These are phyloP conservation scores for Sporothrix euskadiensis DNA, from an alignment of 2,329 filamentous ascomycete genomes.

Conservation along the genomic window DNA sequence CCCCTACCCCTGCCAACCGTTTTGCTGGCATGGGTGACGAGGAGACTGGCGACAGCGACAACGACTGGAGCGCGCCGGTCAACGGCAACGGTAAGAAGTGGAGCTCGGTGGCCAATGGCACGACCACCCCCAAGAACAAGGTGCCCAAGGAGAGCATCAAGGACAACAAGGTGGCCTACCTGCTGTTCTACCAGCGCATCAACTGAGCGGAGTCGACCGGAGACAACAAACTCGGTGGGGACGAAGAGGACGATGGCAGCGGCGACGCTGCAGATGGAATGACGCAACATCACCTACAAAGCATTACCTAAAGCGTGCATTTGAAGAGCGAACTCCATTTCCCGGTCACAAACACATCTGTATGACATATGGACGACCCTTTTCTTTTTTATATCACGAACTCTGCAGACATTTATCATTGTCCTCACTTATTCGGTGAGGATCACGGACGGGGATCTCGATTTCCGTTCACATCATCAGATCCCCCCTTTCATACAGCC, in stretches of 20 bases:
- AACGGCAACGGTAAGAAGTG: constrained; percentile 73
- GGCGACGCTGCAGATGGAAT: not conserved
- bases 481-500: not conserved
- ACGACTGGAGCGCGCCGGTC: constrained; percentile 67
- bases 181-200: constrained; percentile 89
- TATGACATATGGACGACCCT: constrained; percentile 2
- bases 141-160: constrained; percentile 66
- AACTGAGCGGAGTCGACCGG: constrained; percentile 34
- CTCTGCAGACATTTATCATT: not conserved
- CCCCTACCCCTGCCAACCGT: constrained; percentile 61
- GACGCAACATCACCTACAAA: not conserved
- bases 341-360: constrained; percentile 8
- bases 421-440: not conserved
- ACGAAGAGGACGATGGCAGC: not conserved
- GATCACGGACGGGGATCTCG: not conserved
- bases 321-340: not conserved
- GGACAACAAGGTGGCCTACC: constrained; percentile 96
- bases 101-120: constrained; percentile 68
- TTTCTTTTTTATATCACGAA: not conserved
- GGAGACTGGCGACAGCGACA: constrained; percentile 55
- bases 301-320: not conserved
- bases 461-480: not conserved
- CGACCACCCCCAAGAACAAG: constrained; percentile 54
- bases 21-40: constrained; percentile 71
- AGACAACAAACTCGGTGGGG: not conserved